Evolutionary conservation across 192 early-diverging fungal species (phyloP).

Genomic region (Coemansia sp.): DNA sequence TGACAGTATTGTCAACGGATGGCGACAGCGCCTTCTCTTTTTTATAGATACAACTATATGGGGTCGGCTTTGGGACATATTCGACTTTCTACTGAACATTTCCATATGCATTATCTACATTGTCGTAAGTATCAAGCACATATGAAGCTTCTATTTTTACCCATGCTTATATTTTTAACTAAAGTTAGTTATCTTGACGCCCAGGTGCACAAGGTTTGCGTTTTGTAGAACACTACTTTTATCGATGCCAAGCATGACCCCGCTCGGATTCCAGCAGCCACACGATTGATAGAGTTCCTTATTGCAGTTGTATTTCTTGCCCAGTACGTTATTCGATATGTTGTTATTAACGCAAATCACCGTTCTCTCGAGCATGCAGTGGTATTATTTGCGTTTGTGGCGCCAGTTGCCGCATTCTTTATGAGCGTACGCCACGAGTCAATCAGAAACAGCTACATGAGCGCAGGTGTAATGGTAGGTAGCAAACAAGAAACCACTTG

Average conservation of each 20-base stretch:
- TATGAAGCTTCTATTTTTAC: background rate
- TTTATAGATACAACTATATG: slow-evolving; percentile 46
- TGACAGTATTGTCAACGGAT: slow-evolving; percentile 49
- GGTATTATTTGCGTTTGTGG: slow-evolving; percentile 41
- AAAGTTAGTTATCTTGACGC: background rate
- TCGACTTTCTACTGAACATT: slow-evolving; percentile 37
- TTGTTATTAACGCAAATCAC: slow-evolving; percentile 44
- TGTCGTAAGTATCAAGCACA: slow-evolving; percentile 27
- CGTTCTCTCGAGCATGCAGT: slow-evolving; percentile 32
- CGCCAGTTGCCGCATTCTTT: slow-evolving; percentile 34
- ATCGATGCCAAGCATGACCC: slow-evolving; percentile 29
- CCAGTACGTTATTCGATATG: slow-evolving; percentile 40
- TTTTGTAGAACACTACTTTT: slow-evolving; percentile 44
- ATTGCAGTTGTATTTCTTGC: slow-evolving; percentile 31
- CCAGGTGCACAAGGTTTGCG: background rate
- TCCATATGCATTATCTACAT: slow-evolving; percentile 41
- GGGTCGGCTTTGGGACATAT: slow-evolving; percentile 49
- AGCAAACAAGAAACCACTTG: background rate
- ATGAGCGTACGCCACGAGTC: slow-evolving; percentile 22
- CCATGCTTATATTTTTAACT: background rate
- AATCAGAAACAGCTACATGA: slow-evolving; percentile 46
- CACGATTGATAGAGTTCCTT: slow-evolving; percentile 32
- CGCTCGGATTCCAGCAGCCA: slow-evolving; percentile 15
- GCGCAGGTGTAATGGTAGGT: slow-evolving; percentile 52
- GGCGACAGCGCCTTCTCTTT: slow-evolving; percentile 45